Percentiles rank a stretch among this genome's conserved stretches.
Conservation (phyloP, 768 basidiomycete genomes). For the Serendipita vermifera region DNA sequence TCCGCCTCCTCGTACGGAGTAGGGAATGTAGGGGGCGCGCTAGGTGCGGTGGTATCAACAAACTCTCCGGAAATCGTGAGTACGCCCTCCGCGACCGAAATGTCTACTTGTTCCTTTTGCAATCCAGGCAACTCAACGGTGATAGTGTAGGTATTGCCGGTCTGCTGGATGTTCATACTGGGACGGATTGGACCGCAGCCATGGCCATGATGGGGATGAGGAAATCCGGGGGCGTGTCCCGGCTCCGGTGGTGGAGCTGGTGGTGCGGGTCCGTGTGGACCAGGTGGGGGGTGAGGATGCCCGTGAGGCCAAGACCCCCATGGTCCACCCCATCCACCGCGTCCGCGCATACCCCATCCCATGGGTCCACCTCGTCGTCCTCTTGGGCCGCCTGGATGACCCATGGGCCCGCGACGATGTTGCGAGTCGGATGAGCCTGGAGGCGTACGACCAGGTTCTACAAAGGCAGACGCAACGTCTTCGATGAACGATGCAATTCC, state of each 20-base stretch:
- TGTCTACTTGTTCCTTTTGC: conserved; percentile 34
- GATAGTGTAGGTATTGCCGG: conserved; percentile 32
- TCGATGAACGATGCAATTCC: too few species aligned
- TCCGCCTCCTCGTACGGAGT: not conserved
- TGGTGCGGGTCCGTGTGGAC: not conserved
- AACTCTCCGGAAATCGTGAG: conserved; percentile 37
- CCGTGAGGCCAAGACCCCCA: not conserved
- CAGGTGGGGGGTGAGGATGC: not conserved
- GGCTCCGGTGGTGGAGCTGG: not conserved
- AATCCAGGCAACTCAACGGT: conserved; percentile 46
- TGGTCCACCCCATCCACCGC: not conserved
- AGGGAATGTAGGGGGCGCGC: not conserved
- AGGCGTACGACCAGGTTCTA: too few species aligned
- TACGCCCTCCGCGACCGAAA: conserved; percentile 35
- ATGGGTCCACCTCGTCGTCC: not conserved
- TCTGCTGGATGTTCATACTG: not conserved
- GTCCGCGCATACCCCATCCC: not conserved
- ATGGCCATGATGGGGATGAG: not conserved
- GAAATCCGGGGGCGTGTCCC: not conserved
- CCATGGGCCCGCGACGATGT: too few species aligned
- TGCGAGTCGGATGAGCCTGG: too few species aligned
- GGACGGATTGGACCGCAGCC: not conserved
- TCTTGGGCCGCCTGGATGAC: too few species aligned
- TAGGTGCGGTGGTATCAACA: conserved; percentile 5
- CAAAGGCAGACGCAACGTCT: too few species aligned